Evolutionary conservation across 352 stramenopile species (phyloP), one percentile per base, ranked within the genome.

Genomic region (Pythium coloratum): DNA sequence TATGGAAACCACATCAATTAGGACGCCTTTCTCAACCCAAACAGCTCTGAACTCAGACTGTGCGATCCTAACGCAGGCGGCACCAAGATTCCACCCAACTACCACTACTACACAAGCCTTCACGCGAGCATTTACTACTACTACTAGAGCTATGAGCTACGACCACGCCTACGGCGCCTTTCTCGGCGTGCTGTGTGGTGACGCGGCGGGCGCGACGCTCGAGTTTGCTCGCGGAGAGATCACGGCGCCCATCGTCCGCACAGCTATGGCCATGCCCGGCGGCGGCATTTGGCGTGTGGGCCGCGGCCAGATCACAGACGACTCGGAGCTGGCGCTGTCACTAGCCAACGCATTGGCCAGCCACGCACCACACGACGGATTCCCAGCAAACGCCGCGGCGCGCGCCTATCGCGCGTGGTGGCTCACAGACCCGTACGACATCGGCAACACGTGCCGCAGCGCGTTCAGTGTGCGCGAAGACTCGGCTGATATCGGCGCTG

Each of bases 241-340:
- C 61, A 71, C 60, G 26, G 18, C 59, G 8, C 6, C 42, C 3
- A 56, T 74, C 36, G 76, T 77, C 7, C 59, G 62, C 8, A 26
- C 16, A 3, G 80, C 80, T 1, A 77, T 89, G 75, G 49, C 56
- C 47, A 84, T 89, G 80, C 78, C 80, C 10, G 80, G 80, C 40
- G 78, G 76, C n/a, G 78, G 80, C 18, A 33, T 78, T 49, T 81
- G 76, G 26, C 12, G 47, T 2, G 55, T 86, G 38, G 80, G 80
- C 34, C 54, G 46, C 4, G 80, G 80, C 7, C 80, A 89, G 54
- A 85, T 80, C 71, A 89, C 80, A 6, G 80, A 89, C 76, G 80
- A 89, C 70, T 87, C 76, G 66, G 80, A 89, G 73, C 68, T 86
- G 13, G 75, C 80, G 59, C 56, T 89, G 56, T 74, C 76, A 50